Percentiles rank a stretch among this genome's conserved stretches.
Evolutionary conservation across 352 stramenopile genomes (phyloP).

Genomic region (Phytophthora podocarpi): DNA sequence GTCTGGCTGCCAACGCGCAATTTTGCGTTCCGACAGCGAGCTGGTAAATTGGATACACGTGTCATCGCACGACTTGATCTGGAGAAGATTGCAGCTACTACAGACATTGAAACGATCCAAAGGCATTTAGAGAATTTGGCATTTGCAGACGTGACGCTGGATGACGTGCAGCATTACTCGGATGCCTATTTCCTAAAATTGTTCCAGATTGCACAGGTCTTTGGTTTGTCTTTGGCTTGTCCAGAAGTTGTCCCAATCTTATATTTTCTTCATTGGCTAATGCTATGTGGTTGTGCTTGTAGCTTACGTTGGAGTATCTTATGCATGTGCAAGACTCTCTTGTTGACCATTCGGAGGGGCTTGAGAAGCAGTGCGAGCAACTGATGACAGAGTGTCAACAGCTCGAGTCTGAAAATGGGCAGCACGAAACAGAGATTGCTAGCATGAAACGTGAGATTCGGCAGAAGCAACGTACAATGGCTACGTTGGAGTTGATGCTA

Average conservation of each 20-base stretch:
- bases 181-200: slow-evolving; percentile 88
- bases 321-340: slow-evolving; percentile 87
- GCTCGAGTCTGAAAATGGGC: slow-evolving; percentile 68
- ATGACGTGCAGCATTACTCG: slow-evolving; percentile 86
- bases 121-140: slow-evolving; percentile 79
- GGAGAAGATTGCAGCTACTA: slow-evolving; percentile 73
- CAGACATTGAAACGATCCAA: slow-evolving; percentile 79
- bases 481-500: slow-evolving; percentile 83
- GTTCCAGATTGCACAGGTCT: slow-evolving; percentile 84
- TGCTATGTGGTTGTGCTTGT: slow-evolving; percentile 9
- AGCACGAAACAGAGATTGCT: slow-evolving; percentile 59
- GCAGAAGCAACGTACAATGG: slow-evolving; percentile 82
- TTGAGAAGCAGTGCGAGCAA: slow-evolving; percentile 75
- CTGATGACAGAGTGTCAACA: slow-evolving; percentile 63
- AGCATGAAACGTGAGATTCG: slow-evolving; percentile 79
- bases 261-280: not conserved
- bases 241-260: not conserved
- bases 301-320: slow-evolving; percentile 85
- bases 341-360: slow-evolving; percentile 58
- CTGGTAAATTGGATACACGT: slow-evolving; percentile 76
- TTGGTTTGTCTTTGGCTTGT: too few species aligned
- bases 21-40: slow-evolving; percentile 77
- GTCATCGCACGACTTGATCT: slow-evolving; percentile 75
- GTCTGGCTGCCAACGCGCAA: slow-evolving; percentile 76
- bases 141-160: slow-evolving; percentile 81